Conservation (phyloP, 345 rosid genomes). For the Leavenworthia alabamica region DNA sequence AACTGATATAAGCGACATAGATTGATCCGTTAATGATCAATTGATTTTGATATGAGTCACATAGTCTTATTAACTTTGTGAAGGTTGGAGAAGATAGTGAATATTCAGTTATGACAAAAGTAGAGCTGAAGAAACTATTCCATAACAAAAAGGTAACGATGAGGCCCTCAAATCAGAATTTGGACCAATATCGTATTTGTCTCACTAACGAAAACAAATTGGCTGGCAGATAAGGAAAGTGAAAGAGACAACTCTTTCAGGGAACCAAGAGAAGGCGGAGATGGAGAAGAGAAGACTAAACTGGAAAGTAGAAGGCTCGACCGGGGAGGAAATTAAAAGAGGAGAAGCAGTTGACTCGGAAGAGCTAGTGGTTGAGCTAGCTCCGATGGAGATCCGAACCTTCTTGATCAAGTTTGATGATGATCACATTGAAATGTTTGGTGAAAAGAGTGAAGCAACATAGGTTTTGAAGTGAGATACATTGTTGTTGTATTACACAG, state of each 20-base stretch:
- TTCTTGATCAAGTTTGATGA: slow-evolving; percentile 39
- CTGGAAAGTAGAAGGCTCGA: slow-evolving; percentile 59
- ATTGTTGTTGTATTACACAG: too few relatives aligned
- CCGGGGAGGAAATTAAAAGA: slow-evolving; percentile 34
- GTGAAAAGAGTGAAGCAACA: slow-evolving; percentile 11
- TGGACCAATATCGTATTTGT: not conserved
- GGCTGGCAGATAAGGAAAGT: slow-evolving; percentile 48
- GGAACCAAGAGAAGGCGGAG: slow-evolving; percentile 66
- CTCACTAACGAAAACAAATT: not conserved
- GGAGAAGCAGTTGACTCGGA: slow-evolving; percentile 56
- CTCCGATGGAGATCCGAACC: slow-evolving; percentile 92
- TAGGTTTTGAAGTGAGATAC: not conserved
- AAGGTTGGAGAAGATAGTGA: slow-evolving; percentile 81
- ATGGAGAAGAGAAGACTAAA: slow-evolving; percentile 76
- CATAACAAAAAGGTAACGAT: slow-evolving; percentile 52
- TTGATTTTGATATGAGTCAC: not conserved
- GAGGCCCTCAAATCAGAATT: not conserved
- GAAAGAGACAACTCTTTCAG: slow-evolving; percentile 71
- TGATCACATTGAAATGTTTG: slow-evolving; percentile 16
- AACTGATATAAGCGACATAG: not conserved
- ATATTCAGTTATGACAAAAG: slow-evolving; percentile 61
- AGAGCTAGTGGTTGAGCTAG: slow-evolving; percentile 66
- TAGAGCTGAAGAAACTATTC: slow-evolving; percentile 67
- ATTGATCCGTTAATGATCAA: not conserved
- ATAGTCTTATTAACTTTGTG: slow-evolving; percentile 16